Evolutionary conservation across 73 alveolate species (phyloP), one percentile per base, ranked within the genome.

Genomic region (Paramecium pentaurelia): DNA sequence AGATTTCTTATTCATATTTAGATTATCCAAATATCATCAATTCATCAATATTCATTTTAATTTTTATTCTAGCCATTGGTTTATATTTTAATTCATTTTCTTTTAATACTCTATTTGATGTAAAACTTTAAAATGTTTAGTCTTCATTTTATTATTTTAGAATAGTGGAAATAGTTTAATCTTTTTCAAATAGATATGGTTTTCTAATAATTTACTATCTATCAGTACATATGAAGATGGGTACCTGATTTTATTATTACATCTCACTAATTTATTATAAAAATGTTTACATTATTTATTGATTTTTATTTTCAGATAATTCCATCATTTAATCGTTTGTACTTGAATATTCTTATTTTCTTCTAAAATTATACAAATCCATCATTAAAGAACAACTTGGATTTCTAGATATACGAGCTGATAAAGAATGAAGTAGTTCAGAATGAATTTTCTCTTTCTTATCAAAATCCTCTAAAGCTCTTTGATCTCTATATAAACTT

Each of bases 191-290:
- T 11, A 38, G 38, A 22, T 25, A 16, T 12, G 89, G 89, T 30
- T 77, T 77, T 38, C 89, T 34, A n/a, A 77, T 77, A 8, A 77
- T 42, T 77, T 37, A 58, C 40, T 77, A 77, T 77, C 70, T 16
- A 44, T 77, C 89, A 3, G 89, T 38, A 34, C 40, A 38, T 5
- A 44, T 34, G 6, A 12, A 40, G 16, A 77, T 2, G 0, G 71
- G 64, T 38, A 30, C 11, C 4, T 42, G 22, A 77, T 77, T 77
- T 60, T 60, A 11, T 22, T 77, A 38, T n/a, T 36, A 5, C 47
- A 34, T 30, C 40, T 38, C 64, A 3, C 89, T 38, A 40, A 20
- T 38, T 77, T 42, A n/a, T 47, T 10, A 47, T 38, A 27, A 77
- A 22, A 77, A 16, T 6, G 1, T 22, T 10, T 77, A 38, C 89